phyloP scores from a whole-genome alignment of 805 yeast species.

The Isabelozyma pseudorhagii region DNA sequence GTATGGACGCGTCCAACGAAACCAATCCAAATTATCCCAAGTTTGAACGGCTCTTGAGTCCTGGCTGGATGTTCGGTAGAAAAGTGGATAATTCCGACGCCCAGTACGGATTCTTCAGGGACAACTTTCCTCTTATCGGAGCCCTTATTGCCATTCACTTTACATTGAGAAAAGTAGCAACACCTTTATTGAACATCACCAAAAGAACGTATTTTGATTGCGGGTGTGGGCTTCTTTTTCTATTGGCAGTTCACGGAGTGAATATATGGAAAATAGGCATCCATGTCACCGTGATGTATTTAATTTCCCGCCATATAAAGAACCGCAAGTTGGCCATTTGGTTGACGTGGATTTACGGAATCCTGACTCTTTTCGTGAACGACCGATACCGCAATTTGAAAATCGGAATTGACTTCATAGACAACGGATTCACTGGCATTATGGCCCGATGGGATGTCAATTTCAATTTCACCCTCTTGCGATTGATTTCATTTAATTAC shows the following conservation, averaged over 20 bases:
- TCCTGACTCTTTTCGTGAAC: conserved; percentile 75
- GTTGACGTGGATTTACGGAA: conserved; percentile 73
- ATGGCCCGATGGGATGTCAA: conserved; percentile 94
- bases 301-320: conserved; percentile 39
- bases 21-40: conserved; percentile 68
- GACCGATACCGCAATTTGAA: conserved; percentile 58
- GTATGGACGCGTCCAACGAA: conserved; percentile 75
- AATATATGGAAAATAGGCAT: conserved; percentile 59
- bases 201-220: conserved; percentile 67
- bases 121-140: conserved; percentile 65
- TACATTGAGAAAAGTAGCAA: conserved; percentile 39
- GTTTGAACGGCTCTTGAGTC: conserved; percentile 57
- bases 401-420: conserved; percentile 56
- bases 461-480: conserved; percentile 81
- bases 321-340: conserved; percentile 37
- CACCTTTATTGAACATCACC: conserved; percentile 13
- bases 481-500: conserved; percentile 78
- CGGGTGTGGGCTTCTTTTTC: conserved; percentile 63
- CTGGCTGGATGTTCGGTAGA: conserved; percentile 90
- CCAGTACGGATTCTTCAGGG: conserved; percentile 85
- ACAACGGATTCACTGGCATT: conserved; percentile 65
- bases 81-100: conserved; percentile 90
- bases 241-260: conserved; percentile 77
- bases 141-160: conserved; percentile 56
- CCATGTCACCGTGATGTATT: conserved; percentile 55